Conservation (phyloP, 2,329 filamentous ascomycete genomes). For the Cladosporium oxysporum region DNA sequence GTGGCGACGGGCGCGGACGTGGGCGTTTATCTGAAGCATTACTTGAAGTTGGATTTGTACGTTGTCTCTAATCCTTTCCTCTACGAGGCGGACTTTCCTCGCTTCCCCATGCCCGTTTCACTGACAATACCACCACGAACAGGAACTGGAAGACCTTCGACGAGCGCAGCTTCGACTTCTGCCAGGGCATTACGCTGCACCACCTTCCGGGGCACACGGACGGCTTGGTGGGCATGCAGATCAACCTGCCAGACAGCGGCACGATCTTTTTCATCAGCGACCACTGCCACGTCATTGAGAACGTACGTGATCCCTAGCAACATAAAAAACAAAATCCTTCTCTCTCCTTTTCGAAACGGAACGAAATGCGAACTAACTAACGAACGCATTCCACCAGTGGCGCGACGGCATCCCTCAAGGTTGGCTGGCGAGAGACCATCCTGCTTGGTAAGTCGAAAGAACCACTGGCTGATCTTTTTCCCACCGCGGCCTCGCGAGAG, state of each 20-base stretch:
- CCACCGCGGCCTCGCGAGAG: too few species aligned
- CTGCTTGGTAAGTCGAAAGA: conserved; percentile 31
- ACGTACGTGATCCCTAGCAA: conserved; percentile 25
- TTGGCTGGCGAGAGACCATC: conserved; percentile 40
- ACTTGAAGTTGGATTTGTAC: conserved; percentile 36
- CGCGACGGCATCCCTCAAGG: conserved; percentile 40
- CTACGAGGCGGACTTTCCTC: too few species aligned
- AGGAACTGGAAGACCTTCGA: conserved; percentile 42
- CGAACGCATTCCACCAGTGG: conserved; percentile 30
- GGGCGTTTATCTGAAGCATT: conserved; percentile 39
- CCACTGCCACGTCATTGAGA: conserved; percentile 42
- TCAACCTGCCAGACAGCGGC: conserved; percentile 38
- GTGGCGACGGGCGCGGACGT: conserved; percentile 40
- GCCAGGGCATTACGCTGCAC: conserved; percentile 40
- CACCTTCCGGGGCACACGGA: conserved; percentile 42
- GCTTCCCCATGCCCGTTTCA: too few species aligned
- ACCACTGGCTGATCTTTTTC: too few species aligned
- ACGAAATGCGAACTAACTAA: too few species aligned
- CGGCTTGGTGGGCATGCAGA: conserved; percentile 40
- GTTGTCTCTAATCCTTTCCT: too few species aligned
- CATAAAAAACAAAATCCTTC: too few species aligned
- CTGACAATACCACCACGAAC: background rate
- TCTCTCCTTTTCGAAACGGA: background rate
- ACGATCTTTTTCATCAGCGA: conserved; percentile 40
- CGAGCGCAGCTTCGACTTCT: conserved; percentile 38